Conservation (phyloP, 768 basidiomycete species). For the Pisolithus marmoratus region DNA sequence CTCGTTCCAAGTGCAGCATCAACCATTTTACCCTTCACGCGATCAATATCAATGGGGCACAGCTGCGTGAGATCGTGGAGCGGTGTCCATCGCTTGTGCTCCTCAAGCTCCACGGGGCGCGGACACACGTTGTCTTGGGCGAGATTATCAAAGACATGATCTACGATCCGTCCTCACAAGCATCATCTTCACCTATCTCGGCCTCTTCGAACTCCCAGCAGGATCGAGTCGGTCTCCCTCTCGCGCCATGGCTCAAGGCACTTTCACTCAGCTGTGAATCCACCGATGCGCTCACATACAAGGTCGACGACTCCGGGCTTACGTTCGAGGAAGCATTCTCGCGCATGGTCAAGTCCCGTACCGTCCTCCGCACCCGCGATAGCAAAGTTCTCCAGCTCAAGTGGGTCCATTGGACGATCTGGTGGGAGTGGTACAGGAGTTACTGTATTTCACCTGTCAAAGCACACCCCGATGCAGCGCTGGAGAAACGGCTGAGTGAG, state of each 20-base stretch:
- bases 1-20: slow-evolving; percentile 22
- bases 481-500: slow-evolving; percentile 17
- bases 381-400: slow-evolving; percentile 24
- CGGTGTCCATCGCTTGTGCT: slow-evolving; percentile 25
- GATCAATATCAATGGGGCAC: slow-evolving; percentile 15
- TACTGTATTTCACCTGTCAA: slow-evolving; percentile 13
- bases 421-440: slow-evolving; percentile 23
- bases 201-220: slow-evolving; percentile 4
- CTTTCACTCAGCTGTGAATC: slow-evolving; percentile 27
- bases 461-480: slow-evolving; percentile 15
- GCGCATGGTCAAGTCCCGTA: slow-evolving; percentile 20
- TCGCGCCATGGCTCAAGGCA: slow-evolving; percentile 25
- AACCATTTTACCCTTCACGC: slow-evolving; percentile 27
- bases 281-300: slow-evolving; percentile 14
- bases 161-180: not conserved
- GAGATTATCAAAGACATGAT: slow-evolving; percentile 23
- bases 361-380: slow-evolving; percentile 14
- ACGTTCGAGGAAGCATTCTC: slow-evolving; percentile 24
- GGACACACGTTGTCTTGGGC: slow-evolving; percentile 12
- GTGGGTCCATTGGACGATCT: slow-evolving; percentile 29
- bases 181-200: not conserved
- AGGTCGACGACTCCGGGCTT: slow-evolving; percentile 18
- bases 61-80: slow-evolving; percentile 22
- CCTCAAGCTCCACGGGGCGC: slow-evolving; percentile 23
- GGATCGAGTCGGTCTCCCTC: slow-evolving; percentile 10